These are phyloP conservation scores for Citrus reticulata DNA, from an alignment of 345 rosid species.

Conservation along the genomic window DNA sequence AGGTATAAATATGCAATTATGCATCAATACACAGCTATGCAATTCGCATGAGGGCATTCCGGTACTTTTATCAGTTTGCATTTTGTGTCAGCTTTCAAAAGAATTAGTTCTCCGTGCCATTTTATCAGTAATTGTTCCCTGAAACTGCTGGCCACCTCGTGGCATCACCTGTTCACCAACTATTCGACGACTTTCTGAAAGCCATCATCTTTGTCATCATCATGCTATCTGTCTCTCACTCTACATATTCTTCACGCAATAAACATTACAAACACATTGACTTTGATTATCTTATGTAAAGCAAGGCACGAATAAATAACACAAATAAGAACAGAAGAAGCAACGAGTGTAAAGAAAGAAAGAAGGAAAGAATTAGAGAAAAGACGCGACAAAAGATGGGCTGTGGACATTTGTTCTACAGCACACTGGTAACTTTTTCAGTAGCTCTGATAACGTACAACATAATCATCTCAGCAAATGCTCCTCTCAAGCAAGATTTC, in stretches of 20 bases:
- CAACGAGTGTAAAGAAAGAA: not conserved
- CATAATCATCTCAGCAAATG: slow-evolving; percentile 88
- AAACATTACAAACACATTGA: not conserved
- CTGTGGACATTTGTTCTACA: slow-evolving; percentile 70
- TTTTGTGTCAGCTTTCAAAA: not conserved
- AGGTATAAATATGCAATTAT: no score
- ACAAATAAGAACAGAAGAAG: no score
- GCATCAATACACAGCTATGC: rapidly evolving
- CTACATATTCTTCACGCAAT: not conserved
- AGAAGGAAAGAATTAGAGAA: not conserved
- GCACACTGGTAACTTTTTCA: slow-evolving; percentile 61
- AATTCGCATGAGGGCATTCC: not conserved
- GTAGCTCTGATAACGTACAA: slow-evolving; percentile 93
- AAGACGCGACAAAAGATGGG: slow-evolving; percentile 47
- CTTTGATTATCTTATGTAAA: not conserved
- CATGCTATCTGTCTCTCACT: not conserved
- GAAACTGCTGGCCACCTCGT: not conserved
- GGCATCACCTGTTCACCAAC: not conserved
- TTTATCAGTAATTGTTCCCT: not conserved
- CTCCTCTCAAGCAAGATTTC: slow-evolving; percentile 79
- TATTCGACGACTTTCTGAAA: slow-evolving; percentile 13
- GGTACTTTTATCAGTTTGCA: not conserved
- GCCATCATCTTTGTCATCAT: slow-evolving; percentile 6
- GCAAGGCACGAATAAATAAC: not conserved
- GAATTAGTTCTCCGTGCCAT: not conserved